Base-by-base conservation (phyloP, 2,329 filamentous ascomycete species). In the Apiospora koreana region DNA sequence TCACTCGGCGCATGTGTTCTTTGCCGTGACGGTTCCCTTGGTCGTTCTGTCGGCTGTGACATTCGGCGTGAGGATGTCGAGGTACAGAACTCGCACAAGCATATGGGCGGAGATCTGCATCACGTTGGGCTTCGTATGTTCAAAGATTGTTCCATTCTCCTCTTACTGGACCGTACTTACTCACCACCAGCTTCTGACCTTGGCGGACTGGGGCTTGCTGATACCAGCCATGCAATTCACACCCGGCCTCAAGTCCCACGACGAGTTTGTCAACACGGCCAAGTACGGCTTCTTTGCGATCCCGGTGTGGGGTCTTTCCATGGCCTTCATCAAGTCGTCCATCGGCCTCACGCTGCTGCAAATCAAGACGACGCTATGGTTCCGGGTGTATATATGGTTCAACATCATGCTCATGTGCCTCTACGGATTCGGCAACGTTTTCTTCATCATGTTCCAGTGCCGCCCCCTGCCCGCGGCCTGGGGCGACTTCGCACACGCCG, bases 401-500 rank as follows among this genome's bases (percentile, higher is more conserved):
- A 67, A 46, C 65, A 67, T 48, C 41, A 42, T 16, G 25, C 45
- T 67, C 14, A 35, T 48, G 45, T 8, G 42, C 65, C n/a, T 46
- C n/a, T 67, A 48, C 42, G 65, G 65, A n/a, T 31, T 67, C 65
- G 65, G 45, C 65, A 67, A 67, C 65, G 14, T 48, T n/a, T 48
- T 67, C 65, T 46, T 67, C 65, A 45, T 43, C 65, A 42, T 67
- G 25, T 31, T 67, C 5, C 28, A 67, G 25, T 67, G 65, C 45
- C 65, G 43, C 4, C 65, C 65, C n/a, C 16, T 67, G 16, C 43
- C 65, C 10, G 45, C 41, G 4, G 38, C 65, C n/a, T 67, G 43
- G 31, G 65, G 43, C 23, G 65, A 67, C 28, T 35, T 46, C 28
- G 43, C 6, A 10, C 25, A 31, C 28, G 50, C 50, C 0, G 50